Evolutionary conservation across 306 rosid genomes (phyloP).

Genomic region (Cicer pinnatifidum): DNA sequence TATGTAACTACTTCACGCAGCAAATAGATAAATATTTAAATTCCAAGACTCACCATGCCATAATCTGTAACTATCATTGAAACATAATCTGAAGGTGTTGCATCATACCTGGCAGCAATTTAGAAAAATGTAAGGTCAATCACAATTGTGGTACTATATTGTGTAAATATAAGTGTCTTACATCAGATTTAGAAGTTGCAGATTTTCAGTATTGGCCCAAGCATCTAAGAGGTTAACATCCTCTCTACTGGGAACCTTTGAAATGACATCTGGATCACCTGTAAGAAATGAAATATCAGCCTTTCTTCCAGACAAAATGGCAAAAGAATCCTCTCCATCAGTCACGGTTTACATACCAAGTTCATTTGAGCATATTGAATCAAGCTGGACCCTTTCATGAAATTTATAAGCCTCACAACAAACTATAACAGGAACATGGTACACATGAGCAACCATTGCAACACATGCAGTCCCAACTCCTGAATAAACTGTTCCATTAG

Average conservation of each 20-base stretch:
- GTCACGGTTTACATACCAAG: slow-evolving; percentile 47
- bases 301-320: slow-evolving; percentile 29
- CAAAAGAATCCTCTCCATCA: background rate
- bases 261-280: slow-evolving; percentile 55
- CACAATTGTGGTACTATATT: slow-evolving; percentile 3
- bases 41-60: slow-evolving; percentile 52
- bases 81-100: slow-evolving; percentile 56
- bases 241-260: slow-evolving; percentile 50
- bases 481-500: slow-evolving; percentile 61
- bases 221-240: slow-evolving; percentile 54
- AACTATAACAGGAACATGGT: slow-evolving; percentile 52
- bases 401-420: slow-evolving; percentile 63
- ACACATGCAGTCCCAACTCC: slow-evolving; percentile 60
- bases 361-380: slow-evolving; percentile 61
- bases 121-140: slow-evolving; percentile 39
- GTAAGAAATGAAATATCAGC: slow-evolving; percentile 45
- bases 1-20: slow-evolving; percentile 7
- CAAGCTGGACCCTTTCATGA: slow-evolving; percentile 60
- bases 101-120: slow-evolving; percentile 52
- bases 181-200: slow-evolving; percentile 59
- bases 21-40: slow-evolving; percentile 26
- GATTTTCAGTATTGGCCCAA: slow-evolving; percentile 47
- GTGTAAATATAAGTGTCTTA: slow-evolving; percentile 41
- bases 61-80: slow-evolving; percentile 52
- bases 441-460: slow-evolving; percentile 60